Percentiles rank a stretch among this genome's conserved stretches.
Conservation (phyloP, 352 stramenopile genomes). For the Phytophthora tubulina region DNA sequence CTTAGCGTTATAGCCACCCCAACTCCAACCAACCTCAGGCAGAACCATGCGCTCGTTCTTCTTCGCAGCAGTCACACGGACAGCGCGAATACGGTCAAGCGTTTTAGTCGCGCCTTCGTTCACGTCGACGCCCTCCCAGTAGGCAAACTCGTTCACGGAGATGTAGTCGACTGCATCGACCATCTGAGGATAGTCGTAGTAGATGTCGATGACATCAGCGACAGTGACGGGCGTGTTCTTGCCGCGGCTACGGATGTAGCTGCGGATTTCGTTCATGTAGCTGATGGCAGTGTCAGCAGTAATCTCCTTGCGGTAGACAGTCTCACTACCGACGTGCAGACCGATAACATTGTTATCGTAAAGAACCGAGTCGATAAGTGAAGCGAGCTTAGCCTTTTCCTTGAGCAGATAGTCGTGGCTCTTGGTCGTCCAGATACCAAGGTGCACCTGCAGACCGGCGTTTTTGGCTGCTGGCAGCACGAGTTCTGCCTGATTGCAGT, state of each 20-base stretch:
- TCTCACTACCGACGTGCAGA: conserved; percentile 70
- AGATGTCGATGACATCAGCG: conserved; percentile 75
- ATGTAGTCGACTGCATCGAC: conserved; percentile 72
- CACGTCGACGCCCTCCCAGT: conserved; percentile 66
- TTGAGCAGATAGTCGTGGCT: conserved; percentile 46
- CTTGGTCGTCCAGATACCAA: conserved; percentile 71
- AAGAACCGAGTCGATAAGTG: conserved; percentile 49
- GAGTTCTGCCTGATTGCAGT: conserved; percentile 56
- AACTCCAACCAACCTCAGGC: conserved; percentile 74
- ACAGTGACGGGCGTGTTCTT: conserved; percentile 70
- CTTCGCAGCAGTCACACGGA: conserved; percentile 46
- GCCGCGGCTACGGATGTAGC: conserved; percentile 46
- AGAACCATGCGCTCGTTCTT: conserved; percentile 74
- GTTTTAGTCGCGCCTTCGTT: conserved; percentile 54
- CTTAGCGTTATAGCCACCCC: conserved; percentile 37
- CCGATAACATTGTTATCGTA: conserved; percentile 62
- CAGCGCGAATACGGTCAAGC: conserved; percentile 54
- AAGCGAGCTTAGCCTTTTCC: conserved; percentile 52
- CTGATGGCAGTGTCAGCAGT: conserved; percentile 51
- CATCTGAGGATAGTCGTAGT: conserved; percentile 63
- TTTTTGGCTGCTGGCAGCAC: conserved; percentile 57
- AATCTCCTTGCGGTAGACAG: conserved; percentile 76
- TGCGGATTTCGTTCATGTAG: conserved; percentile 64
- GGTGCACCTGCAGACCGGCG: conserved; percentile 58
- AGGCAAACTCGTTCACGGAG: conserved; percentile 83